Percentiles rank a stretch among this genome's conserved stretches.
Conservation (phyloP, 2,329 filamentous ascomycete genomes). For the Harringtonia aguacate region DNA sequence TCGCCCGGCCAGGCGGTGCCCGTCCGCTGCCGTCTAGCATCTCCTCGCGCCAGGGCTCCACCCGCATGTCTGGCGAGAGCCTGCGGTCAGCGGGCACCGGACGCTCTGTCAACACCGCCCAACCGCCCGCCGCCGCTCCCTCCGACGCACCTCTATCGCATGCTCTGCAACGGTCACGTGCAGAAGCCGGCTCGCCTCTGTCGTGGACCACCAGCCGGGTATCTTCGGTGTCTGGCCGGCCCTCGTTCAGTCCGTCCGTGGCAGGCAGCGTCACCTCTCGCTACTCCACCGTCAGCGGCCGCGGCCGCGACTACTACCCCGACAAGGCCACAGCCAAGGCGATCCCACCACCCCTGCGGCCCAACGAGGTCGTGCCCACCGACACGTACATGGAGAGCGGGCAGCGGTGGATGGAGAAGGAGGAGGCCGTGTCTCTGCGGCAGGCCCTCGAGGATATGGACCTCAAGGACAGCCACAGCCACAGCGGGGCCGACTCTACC, state of each 20-base stretch:
- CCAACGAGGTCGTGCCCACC: slow-evolving; percentile 52
- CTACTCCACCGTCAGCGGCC: slow-evolving; percentile 33
- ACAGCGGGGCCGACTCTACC: background rate
- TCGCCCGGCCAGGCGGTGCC: slow-evolving; percentile 59
- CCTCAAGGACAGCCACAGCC: slow-evolving; percentile 25
- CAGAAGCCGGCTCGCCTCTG: no score
- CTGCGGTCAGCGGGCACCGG: background rate
- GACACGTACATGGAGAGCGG: slow-evolving; percentile 64
- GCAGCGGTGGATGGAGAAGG: slow-evolving; percentile 70
- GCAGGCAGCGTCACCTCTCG: slow-evolving; percentile 37
- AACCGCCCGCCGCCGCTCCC: no score
- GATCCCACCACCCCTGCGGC: slow-evolving; percentile 32
- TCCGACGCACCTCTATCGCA: no score
- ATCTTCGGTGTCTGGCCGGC: no score
- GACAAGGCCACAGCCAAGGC: slow-evolving; percentile 17
- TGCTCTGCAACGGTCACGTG: no score
- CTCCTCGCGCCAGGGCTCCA: slow-evolving; percentile 3
- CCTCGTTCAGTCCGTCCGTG: slow-evolving; percentile 25
- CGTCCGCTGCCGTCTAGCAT: slow-evolving; percentile 44
- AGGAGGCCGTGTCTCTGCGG: slow-evolving; percentile 60
- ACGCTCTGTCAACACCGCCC: background rate
- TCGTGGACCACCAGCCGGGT: no score
- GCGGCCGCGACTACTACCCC: slow-evolving; percentile 42
- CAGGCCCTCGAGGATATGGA: slow-evolving; percentile 67
- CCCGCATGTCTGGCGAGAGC: slow-evolving; percentile 1